Percentiles rank a stretch among this genome's conserved stretches.
Evolutionary conservation across 2,329 filamentous ascomycete species (phyloP).

Genomic region (Exophiala alcalophila): DNA sequence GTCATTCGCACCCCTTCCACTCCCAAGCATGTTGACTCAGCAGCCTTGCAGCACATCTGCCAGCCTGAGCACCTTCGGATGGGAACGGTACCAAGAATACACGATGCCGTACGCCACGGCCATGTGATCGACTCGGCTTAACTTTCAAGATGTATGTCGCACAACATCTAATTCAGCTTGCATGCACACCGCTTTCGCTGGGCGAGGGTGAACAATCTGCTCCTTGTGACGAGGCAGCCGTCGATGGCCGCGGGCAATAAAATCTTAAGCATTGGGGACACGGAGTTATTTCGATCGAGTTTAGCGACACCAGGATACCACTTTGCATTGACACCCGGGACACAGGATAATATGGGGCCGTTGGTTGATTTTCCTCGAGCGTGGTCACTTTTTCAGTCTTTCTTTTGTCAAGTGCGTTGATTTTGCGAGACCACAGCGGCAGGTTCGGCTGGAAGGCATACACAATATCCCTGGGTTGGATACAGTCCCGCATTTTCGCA

Average conservation of each 20-base stretch:
- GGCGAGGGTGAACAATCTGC: background rate
- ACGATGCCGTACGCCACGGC: conserved; percentile 67
- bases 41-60: conserved; percentile 77
- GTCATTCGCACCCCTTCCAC: conserved; percentile 66
- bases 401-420: conserved; percentile 26
- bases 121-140: conserved; percentile 74
- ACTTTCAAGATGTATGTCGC: too few relatives aligned
- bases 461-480: conserved; percentile 36
- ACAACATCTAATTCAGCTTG: conserved; percentile 47
- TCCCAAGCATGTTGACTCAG: conserved; percentile 81
- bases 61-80: conserved; percentile 75
- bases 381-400: conserved; percentile 39
- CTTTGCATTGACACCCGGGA: conserved; percentile 37
- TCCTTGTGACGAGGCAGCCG: conserved; percentile 4
- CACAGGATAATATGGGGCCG: conserved; percentile 36
- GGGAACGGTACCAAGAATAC: conserved; percentile 83
- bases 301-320: conserved; percentile 46
- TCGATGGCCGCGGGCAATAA: conserved; percentile 37
- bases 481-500: conserved; percentile 44
- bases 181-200: conserved; percentile 41
- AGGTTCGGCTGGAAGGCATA: conserved; percentile 46
- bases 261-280: conserved; percentile 34
- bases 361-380: conserved; percentile 50
- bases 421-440: conserved; percentile 35
- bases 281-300: conserved; percentile 39